These are phyloP conservation scores for Isabelozyma heimii DNA, from an alignment of 805 yeast species.

Conservation along the genomic window DNA sequence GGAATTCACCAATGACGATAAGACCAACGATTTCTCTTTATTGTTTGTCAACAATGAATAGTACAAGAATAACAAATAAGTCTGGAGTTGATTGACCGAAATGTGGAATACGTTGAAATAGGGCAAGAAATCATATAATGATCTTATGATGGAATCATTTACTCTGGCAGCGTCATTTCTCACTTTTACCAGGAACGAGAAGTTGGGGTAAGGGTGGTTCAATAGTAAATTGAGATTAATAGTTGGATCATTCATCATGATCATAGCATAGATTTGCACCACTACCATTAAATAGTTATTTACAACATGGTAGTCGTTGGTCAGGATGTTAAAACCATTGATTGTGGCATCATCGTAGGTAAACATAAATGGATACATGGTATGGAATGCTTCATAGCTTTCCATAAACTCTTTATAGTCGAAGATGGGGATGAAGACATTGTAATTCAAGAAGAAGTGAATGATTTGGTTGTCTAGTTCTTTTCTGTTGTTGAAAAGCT, in stretches of 20 bases:
- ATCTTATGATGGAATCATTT: constrained; percentile 30
- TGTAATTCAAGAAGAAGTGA: constrained; percentile 51
- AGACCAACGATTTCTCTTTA: constrained; percentile 37
- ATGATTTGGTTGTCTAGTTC: constrained; percentile 47
- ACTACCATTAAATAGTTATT: constrained; percentile 42
- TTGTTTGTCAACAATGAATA: constrained; percentile 44
- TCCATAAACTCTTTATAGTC: constrained; percentile 54
- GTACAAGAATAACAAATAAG: constrained; percentile 46
- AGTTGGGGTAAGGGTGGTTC: constrained; percentile 36
- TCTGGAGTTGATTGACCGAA: constrained; percentile 47
- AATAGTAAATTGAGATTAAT: constrained; percentile 38
- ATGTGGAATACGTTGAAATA: constrained; percentile 49
- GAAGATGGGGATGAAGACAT: constrained; percentile 52
- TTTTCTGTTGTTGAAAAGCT: constrained; percentile 32
- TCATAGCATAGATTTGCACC: constrained; percentile 50
- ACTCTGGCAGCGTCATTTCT: constrained; percentile 26
- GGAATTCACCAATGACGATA: constrained; percentile 39
- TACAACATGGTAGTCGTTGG: constrained; percentile 39
- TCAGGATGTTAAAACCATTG: constrained; percentile 47
- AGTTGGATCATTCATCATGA: constrained; percentile 49
- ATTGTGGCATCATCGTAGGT: constrained; percentile 46
- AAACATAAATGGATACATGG: constrained; percentile 47
- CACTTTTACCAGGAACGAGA: constrained; percentile 10
- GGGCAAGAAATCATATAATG: constrained; percentile 43
- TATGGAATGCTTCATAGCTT: constrained; percentile 46